Evolutionary conservation across 2,329 filamentous ascomycete genomes (phyloP).

Genomic region (Ophiostoma fasciatum): DNA sequence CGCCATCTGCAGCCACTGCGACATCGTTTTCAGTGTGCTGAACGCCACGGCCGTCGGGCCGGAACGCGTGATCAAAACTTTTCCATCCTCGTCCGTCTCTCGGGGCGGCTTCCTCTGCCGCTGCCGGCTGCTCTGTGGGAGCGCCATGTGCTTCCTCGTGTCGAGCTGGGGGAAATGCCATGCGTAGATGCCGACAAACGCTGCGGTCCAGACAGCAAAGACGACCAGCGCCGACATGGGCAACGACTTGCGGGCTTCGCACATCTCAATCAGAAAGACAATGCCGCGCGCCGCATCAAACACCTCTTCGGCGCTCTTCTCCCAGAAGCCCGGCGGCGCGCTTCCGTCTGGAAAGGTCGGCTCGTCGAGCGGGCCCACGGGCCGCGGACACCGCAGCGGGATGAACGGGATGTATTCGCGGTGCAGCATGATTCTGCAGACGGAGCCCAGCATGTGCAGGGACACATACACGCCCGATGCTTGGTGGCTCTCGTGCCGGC

Average conservation of each 20-base stretch:
- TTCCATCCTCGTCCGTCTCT: neutral
- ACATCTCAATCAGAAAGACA: conserved; percentile 48
- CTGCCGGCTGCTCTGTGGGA: conserved; percentile 8
- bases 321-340: conserved; percentile 44
- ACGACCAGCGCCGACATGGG: conserved; percentile 53
- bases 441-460: conserved; percentile 48
- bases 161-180: conserved; percentile 58
- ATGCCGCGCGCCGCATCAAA: conserved; percentile 50
- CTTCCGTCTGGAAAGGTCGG: conserved; percentile 35
- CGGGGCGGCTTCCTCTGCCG: neutral
- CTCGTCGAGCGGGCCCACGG: conserved; percentile 42
- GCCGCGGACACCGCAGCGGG: conserved; percentile 36
- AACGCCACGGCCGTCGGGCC: conserved; percentile 33
- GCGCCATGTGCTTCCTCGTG: conserved; percentile 34
- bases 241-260: conserved; percentile 38
- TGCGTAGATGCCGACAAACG: conserved; percentile 51
- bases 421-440: conserved; percentile 54
- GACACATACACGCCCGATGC: conserved; percentile 50
- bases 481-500: conserved; percentile 48
- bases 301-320: conserved; percentile 43
- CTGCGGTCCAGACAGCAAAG: conserved; percentile 53
- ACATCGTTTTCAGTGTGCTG: conserved; percentile 36
- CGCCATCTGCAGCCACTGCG: conserved; percentile 38
- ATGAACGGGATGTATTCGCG: conserved; percentile 55
- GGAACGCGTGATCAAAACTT: conserved; percentile 18